phyloP scores from a whole-genome alignment of 148 eudicot genomes.

The Rhododendron ferrugineum region DNA sequence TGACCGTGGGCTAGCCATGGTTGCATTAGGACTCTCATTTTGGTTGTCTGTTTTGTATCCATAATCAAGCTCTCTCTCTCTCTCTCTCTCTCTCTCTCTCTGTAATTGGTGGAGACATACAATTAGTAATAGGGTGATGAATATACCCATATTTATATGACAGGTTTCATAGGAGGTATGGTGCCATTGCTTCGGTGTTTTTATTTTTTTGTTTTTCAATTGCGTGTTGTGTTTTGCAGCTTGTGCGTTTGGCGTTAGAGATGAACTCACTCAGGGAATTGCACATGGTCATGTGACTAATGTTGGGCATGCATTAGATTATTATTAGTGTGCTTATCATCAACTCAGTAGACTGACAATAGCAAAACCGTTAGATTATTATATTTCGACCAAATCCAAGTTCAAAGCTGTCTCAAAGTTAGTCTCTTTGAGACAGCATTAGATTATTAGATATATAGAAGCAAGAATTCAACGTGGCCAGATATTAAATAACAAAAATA shows the following conservation, averaged over 20 bases:
- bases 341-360: no score
- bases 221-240: background rate
- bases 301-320: background rate
- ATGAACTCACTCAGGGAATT: background rate
- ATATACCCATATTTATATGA: background rate
- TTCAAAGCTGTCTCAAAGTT: no score
- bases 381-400: no score
- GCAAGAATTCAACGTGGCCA: no score
- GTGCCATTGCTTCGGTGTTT: no score
- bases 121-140: background rate
- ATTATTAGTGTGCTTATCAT: no score
- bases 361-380: no score
- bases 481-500: no score
- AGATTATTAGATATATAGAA: no score
- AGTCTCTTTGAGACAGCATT: no score
- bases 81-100: no score
- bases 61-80: background rate
- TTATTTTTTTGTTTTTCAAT: no score
- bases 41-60: background rate
- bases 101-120: background rate
- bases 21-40: background rate
- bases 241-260: background rate
- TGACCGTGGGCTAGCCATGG: slow-evolving; percentile 16
- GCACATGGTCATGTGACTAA: background rate
- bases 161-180: background rate